Conservation (phyloP, 768 basidiomycete species). For the Mycena kentingensis region DNA sequence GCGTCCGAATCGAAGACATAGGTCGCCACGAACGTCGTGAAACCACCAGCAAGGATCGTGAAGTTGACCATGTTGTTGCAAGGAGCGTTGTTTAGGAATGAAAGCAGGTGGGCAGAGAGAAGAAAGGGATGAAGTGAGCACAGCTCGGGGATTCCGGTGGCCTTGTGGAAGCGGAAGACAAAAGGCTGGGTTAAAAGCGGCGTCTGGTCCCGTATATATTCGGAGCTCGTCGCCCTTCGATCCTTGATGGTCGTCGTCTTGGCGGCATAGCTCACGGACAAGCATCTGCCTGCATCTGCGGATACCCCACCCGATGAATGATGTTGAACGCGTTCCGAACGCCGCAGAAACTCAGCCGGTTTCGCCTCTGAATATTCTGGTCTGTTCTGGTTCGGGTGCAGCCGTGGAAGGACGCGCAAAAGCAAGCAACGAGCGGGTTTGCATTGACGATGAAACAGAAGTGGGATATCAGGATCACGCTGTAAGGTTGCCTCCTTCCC, state of each 20-base stretch:
- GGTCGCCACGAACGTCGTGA: slow-evolving; percentile 46
- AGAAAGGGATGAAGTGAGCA: slow-evolving; percentile 2
- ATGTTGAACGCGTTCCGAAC: too few relatives aligned
- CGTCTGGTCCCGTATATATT: not conserved
- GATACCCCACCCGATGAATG: too few relatives aligned
- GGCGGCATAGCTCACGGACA: too few relatives aligned
- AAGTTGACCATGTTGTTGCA: slow-evolving; percentile 43
- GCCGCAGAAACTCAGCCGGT: too few relatives aligned
- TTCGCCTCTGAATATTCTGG: too few relatives aligned
- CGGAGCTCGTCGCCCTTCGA: not conserved
- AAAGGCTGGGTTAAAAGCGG: not conserved
- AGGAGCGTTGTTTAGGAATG: not conserved
- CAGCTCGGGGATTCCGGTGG: slow-evolving; percentile 15
- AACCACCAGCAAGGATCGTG: slow-evolving; percentile 52
- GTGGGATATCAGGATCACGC: too few relatives aligned
- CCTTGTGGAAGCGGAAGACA: not conserved
- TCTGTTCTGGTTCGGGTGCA: too few relatives aligned
- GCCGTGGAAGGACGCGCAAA: too few relatives aligned
- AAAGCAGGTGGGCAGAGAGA: slow-evolving; percentile 8
- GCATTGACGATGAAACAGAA: too few relatives aligned
- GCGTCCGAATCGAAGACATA: slow-evolving; percentile 55
- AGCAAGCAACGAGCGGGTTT: too few relatives aligned
- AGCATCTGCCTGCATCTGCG: too few relatives aligned
- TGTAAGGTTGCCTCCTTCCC: too few relatives aligned
- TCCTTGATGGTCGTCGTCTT: slow-evolving; percentile 1